phyloP scores from a whole-genome alignment of 177 flowering plant genomes.

The Vitis hybrid region DNA sequence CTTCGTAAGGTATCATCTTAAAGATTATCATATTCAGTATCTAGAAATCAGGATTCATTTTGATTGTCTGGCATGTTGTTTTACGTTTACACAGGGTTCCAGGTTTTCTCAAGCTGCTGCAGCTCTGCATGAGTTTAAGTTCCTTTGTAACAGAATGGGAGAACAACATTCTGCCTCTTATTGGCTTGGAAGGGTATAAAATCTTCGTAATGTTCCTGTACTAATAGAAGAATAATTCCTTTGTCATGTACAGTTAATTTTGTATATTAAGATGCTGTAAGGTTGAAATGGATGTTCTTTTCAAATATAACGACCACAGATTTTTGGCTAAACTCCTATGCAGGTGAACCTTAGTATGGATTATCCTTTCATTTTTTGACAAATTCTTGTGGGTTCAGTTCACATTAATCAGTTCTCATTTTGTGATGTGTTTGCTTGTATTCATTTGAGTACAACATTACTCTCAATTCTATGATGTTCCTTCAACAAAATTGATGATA shows the following conservation, averaged over 20 bases:
- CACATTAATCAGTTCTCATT: too few species aligned
- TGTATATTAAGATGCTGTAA: too few species aligned
- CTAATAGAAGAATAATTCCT: background rate
- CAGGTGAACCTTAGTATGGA: background rate
- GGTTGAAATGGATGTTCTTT: too few species aligned
- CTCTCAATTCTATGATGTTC: background rate
- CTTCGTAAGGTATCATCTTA: slow-evolving; percentile 82
- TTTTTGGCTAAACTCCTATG: background rate
- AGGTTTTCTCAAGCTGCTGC: slow-evolving; percentile 87
- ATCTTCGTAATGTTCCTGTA: background rate
- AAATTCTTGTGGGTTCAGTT: background rate
- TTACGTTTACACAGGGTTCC: slow-evolving; percentile 50
- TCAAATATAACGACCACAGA: background rate
- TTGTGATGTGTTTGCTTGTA: background rate
- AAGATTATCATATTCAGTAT: slow-evolving; percentile 1
- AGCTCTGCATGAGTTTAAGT: slow-evolving; percentile 82
- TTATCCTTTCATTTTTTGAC: background rate
- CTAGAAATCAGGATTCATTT: background rate
- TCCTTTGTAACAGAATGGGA: slow-evolving; percentile 44
- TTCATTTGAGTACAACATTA: background rate
- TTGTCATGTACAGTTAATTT: background rate
- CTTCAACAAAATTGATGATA: background rate
- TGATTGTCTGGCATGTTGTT: slow-evolving; percentile 10
- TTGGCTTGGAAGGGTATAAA: slow-evolving; percentile 85
- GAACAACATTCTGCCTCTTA: slow-evolving; percentile 42